phyloP scores from a whole-genome alignment of 73 alveolate genomes.

The Blepharisma stoltei region DNA sequence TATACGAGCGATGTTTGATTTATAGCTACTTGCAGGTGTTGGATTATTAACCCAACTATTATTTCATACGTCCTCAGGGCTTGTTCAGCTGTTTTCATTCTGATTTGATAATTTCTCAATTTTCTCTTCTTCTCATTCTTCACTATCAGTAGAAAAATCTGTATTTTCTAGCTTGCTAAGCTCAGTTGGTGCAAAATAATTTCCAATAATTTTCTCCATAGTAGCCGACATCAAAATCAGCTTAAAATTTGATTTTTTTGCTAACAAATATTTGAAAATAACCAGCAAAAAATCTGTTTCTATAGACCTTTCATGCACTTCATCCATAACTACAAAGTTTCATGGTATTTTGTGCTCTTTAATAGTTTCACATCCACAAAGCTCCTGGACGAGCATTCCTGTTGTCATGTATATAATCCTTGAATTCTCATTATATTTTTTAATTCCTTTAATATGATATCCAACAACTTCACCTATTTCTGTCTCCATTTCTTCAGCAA shows the following conservation, averaged over 20 bases:
- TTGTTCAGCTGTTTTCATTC: too few species aligned
- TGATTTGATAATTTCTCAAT: neutral
- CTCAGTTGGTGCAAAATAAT: slow-evolving; percentile 50
- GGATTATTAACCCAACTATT: too few species aligned
- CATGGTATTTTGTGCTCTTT: slow-evolving; percentile 35
- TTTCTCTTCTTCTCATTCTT: slow-evolving; percentile 12
- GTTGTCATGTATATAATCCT: slow-evolving; percentile 79
- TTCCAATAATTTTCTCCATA: slow-evolving; percentile 62
- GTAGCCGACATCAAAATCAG: slow-evolving; percentile 91
- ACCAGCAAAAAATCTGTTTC: slow-evolving; percentile 84
- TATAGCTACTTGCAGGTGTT: too few species aligned
- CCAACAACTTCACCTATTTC: slow-evolving; percentile 59
- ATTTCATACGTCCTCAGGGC: too few species aligned
- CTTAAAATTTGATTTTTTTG: slow-evolving; percentile 46
- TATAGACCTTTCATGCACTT: slow-evolving; percentile 94
- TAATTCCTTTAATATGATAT: slow-evolving; percentile 52
- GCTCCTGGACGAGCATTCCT: slow-evolving; percentile 85
- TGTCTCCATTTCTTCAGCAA: slow-evolving; percentile 62
- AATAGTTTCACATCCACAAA: slow-evolving; percentile 32
- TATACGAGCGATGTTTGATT: too few species aligned
- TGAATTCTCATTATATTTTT: slow-evolving; percentile 39
- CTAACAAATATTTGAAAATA: slow-evolving; percentile 69
- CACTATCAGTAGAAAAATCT: neutral
- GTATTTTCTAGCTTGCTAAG: neutral
- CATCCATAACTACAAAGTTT: slow-evolving; percentile 84